phyloP scores from a whole-genome alignment of 2,329 filamentous ascomycete genomes.

The Sporothrix inflata region DNA sequence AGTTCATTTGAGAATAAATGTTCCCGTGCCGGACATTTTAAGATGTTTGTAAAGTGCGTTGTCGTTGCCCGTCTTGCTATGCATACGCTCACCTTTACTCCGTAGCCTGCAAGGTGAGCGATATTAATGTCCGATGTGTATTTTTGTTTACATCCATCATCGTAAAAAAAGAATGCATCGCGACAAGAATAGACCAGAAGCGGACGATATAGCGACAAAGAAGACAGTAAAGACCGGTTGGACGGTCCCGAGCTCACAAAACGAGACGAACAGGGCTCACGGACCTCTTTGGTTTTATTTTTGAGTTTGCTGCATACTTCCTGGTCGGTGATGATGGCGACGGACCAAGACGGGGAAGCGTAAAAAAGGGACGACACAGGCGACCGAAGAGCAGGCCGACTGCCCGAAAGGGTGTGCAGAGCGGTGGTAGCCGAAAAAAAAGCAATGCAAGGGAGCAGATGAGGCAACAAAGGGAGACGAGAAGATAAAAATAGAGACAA shows the following conservation, averaged over 20 bases:
- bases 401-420: neutral
- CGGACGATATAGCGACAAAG: too few species aligned
- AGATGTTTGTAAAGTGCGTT: neutral
- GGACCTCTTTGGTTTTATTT: neutral
- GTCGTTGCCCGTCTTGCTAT: neutral
- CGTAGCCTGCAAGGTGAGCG: neutral
- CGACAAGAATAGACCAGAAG: neutral
- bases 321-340: neutral
- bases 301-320: neutral
- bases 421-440: neutral
- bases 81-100: neutral
- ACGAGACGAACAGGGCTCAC: neutral
- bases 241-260: neutral
- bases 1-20: neutral
- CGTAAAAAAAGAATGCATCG: neutral
- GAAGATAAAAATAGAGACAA: neutral
- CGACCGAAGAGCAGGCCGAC: neutral
- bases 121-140: neutral
- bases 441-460: neutral
- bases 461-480: neutral
- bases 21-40: conserved; percentile 9
- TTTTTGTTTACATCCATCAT: neutral
- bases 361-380: neutral
- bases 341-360: neutral
- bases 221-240: neutral